Conservation (phyloP, 2,329 filamentous ascomycete species). For the Fragosphaeria purpurea region DNA sequence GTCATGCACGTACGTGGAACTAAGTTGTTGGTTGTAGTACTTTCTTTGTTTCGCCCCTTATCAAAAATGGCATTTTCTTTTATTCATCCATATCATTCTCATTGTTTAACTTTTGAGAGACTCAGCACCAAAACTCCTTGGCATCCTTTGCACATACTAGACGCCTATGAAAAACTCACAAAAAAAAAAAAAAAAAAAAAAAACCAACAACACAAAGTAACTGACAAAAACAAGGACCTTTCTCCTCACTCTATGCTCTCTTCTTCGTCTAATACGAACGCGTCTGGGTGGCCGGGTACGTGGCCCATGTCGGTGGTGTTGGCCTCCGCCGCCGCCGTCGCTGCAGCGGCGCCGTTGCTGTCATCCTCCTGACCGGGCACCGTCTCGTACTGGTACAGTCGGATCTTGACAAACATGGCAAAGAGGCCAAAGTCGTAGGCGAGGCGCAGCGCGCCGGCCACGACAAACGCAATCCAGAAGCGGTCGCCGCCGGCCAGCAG, state of each 20-base stretch:
- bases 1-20: too few relatives aligned
- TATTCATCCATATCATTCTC: too few relatives aligned
- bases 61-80: too few relatives aligned
- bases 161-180: too few relatives aligned
- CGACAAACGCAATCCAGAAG: constrained; percentile 55
- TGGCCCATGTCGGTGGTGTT: constrained; percentile 30
- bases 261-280: constrained; percentile 10
- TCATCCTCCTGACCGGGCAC: constrained; percentile 55
- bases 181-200: too few relatives aligned
- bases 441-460: constrained; percentile 41
- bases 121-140: too few relatives aligned
- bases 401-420: constrained; percentile 49
- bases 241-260: constrained; percentile 33
- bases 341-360: constrained; percentile 58
- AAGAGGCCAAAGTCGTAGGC: constrained; percentile 50
- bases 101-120: too few relatives aligned
- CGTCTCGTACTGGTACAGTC: constrained; percentile 35
- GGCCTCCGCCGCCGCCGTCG: constrained; percentile 55
- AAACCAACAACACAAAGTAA: too few relatives aligned
- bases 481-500: constrained; percentile 38
- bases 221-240: too few relatives aligned
- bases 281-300: constrained; percentile 9
- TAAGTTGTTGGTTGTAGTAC: too few relatives aligned
- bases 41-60: too few relatives aligned
- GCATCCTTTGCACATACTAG: too few relatives aligned